A percentile compares a stretch with the other conserved stretches of the same genome.
These are phyloP conservation scores for Chionographis japonica DNA, from an alignment of 106 monocot species.

Conservation along the genomic window DNA sequence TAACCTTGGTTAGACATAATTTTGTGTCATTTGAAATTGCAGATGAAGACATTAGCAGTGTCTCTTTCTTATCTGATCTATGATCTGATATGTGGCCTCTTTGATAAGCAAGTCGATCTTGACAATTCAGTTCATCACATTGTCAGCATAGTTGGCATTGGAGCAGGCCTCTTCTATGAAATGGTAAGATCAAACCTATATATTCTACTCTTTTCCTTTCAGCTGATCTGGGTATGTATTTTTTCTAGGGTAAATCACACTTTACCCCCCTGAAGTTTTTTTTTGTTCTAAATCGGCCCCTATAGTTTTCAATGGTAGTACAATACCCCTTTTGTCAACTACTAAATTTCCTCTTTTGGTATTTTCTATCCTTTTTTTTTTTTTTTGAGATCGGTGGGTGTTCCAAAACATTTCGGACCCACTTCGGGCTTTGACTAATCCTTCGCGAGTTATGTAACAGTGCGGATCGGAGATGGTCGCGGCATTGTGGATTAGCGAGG, in stretches of 20 bases:
- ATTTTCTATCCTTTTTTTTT: too few species aligned
- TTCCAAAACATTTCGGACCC: too few species aligned
- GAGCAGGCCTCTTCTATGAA: conserved; percentile 49
- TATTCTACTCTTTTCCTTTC: too few species aligned
- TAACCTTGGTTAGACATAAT: neutral
- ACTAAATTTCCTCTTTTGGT: too few species aligned
- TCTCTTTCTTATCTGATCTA: conserved; percentile 60
- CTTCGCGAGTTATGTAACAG: conserved; percentile 6
- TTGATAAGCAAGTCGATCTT: conserved; percentile 22
- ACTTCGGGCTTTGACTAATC: too few species aligned
- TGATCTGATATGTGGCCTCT: conserved; percentile 41
- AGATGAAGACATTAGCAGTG: conserved; percentile 64
- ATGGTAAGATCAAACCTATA: conserved; percentile 21
- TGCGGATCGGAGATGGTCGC: conserved; percentile 69
- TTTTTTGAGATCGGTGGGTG: too few species aligned
- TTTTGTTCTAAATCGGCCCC: too few species aligned
- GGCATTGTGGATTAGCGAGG: conserved; percentile 49
- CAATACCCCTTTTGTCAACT: too few species aligned
- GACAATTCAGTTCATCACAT: conserved; percentile 60
- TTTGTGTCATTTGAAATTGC: neutral
- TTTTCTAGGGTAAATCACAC: too few species aligned
- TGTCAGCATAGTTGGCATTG: conserved; percentile 59
- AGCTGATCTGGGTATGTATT: too few species aligned
- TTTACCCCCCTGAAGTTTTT: too few species aligned
- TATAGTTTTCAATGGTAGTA: too few species aligned